A percentile compares a stretch with the other conserved stretches of the same genome.
Conservation (phyloP, 1,284 basidiomycete genomes). For the Boletus subluridellus region DNA sequence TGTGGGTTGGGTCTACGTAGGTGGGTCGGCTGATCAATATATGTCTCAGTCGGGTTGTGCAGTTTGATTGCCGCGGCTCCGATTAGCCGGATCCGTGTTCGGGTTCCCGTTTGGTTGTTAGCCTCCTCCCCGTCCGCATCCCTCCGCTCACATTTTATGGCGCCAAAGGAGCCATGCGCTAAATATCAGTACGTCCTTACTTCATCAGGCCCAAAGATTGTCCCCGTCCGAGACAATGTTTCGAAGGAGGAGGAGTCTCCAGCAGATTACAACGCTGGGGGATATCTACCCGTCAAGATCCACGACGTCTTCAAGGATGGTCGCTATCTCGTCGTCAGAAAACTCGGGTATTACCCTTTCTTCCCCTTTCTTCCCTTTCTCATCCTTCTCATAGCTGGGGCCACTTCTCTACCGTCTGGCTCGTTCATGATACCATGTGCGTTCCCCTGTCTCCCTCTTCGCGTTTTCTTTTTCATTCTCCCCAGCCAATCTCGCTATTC, state of each 20-base stretch:
- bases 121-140: slow-evolving; percentile 11
- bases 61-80: slow-evolving; percentile 10
- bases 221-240: slow-evolving; percentile 59
- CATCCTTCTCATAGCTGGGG: slow-evolving; percentile 64
- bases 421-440: slow-evolving; percentile 69
- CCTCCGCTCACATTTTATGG: slow-evolving; percentile 45
- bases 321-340: slow-evolving; percentile 76
- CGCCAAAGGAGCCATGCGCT: slow-evolving; percentile 59
- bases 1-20: no score
- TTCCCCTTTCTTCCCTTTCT: slow-evolving; percentile 19
- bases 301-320: slow-evolving; percentile 77
- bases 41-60: neutral
- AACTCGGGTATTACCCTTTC: slow-evolving; percentile 62
- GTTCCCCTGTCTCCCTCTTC: slow-evolving; percentile 30
- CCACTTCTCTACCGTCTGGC: slow-evolving; percentile 86
- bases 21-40: neutral
- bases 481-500: slow-evolving; percentile 66
- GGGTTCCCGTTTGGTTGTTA: slow-evolving; percentile 6
- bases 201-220: slow-evolving; percentile 60
- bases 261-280: slow-evolving; percentile 76
- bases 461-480: slow-evolving; percentile 15
- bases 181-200: slow-evolving; percentile 75
- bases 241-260: slow-evolving; percentile 74
- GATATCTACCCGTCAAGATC: slow-evolving; percentile 76
- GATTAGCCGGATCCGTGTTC: slow-evolving; percentile 21